Evolutionary conservation across 495 filamentous ascomycete species (phyloP).

Genomic region (Collariella sp.): DNA sequence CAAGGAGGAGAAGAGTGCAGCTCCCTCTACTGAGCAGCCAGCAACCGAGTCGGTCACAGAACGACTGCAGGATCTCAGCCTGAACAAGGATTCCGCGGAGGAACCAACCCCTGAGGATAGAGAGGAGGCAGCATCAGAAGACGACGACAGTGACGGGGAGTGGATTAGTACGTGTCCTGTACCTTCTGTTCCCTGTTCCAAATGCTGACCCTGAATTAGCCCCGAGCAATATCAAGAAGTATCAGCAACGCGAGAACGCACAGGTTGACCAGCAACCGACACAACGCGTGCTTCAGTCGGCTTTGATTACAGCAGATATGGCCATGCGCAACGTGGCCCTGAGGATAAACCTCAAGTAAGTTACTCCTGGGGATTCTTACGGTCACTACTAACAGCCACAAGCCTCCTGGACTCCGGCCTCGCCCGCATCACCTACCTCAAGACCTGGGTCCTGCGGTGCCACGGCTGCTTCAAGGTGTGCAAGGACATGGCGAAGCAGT

Average conservation of each 20-base stretch:
- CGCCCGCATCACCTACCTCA: conserved; percentile 66
- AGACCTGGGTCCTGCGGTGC: conserved; percentile 83
- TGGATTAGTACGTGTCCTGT: conserved; percentile 61
- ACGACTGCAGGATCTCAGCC: conserved; percentile 11
- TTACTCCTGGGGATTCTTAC: neutral
- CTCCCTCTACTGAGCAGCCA: conserved; percentile 42
- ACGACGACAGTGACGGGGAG: conserved; percentile 23
- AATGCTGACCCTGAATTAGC: conserved; percentile 27
- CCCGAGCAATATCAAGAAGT: conserved; percentile 79
- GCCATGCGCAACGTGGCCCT: conserved; percentile 94
- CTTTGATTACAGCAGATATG: conserved; percentile 86
- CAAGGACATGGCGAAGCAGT: conserved; percentile 81
- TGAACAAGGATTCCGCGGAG: neutral
- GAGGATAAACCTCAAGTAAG: conserved; percentile 77
- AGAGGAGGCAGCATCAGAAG: conserved; percentile 33
- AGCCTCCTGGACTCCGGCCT: conserved; percentile 67
- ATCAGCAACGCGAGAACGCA: conserved; percentile 59
- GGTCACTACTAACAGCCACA: conserved; percentile 3
- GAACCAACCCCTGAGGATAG: conserved; percentile 53
- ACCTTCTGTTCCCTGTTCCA: neutral
- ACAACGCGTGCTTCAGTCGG: conserved; percentile 65
- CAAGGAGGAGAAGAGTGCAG: neutral
- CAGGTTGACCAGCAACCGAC: conserved; percentile 33
- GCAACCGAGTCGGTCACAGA: conserved; percentile 39
- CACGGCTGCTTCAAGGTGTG: conserved; percentile 86